Conservation (phyloP, 1,284 basidiomycete species). For the Somion occarium region DNA sequence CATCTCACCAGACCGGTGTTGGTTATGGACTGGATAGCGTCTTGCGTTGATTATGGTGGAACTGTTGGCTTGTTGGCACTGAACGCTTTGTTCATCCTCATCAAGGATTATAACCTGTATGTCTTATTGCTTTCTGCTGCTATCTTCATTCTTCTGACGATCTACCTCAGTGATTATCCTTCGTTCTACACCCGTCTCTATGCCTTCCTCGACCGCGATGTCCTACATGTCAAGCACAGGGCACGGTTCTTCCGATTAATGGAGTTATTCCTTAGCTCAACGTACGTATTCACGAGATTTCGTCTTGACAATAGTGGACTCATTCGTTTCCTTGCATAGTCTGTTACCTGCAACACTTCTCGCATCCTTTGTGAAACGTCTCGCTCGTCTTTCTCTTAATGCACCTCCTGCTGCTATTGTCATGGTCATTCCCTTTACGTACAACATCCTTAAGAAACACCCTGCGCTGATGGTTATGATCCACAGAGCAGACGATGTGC, state of each 20-base stretch:
- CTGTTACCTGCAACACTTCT: slow-evolving; percentile 86
- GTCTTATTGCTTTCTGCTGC: slow-evolving; percentile 24
- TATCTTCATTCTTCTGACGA: slow-evolving; percentile 4
- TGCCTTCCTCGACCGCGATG: slow-evolving; percentile 78
- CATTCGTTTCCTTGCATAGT: slow-evolving; percentile 33
- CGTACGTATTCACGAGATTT: slow-evolving; percentile 47
- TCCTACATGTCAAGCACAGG: slow-evolving; percentile 90
- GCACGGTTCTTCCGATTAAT: slow-evolving; percentile 93
- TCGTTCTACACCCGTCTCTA: slow-evolving; percentile 95
- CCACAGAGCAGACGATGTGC: slow-evolving; percentile 55
- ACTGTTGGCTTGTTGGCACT: slow-evolving; percentile 87
- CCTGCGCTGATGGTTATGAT: slow-evolving; percentile 92
- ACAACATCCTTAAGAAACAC: slow-evolving; percentile 93
- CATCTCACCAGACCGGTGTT: slow-evolving; percentile 77
- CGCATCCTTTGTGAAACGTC: slow-evolving; percentile 91
- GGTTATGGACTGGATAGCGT: slow-evolving; percentile 93
- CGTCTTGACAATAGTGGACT: slow-evolving; percentile 6
- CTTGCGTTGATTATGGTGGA: slow-evolving; percentile 83
- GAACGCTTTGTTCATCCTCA: slow-evolving; percentile 89
- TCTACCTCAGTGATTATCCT: slow-evolving; percentile 77
- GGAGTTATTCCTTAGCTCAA: slow-evolving; percentile 87
- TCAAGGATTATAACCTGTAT: slow-evolving; percentile 91
- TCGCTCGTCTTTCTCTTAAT: slow-evolving; percentile 78
- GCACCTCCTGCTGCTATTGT: slow-evolving; percentile 91
- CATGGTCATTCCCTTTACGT: slow-evolving; percentile 89